These are phyloP conservation scores for Taxawa tesnikishii DNA, from an alignment of 2,329 filamentous ascomycete species.

Conservation along the genomic window DNA sequence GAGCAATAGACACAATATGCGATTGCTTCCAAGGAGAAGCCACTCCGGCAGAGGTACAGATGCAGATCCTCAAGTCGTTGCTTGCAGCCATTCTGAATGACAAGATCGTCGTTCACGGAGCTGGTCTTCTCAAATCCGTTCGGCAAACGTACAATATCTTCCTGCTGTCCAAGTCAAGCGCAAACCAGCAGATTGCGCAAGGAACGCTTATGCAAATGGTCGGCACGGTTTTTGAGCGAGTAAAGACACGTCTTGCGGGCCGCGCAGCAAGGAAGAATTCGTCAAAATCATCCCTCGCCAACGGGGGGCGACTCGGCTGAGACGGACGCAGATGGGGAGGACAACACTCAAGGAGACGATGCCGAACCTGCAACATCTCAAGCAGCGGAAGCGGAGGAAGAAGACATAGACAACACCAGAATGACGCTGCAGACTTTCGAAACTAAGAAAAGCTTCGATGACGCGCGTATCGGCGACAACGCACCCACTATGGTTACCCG, in stretches of 20 bases:
- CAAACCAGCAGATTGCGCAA: conserved; percentile 95
- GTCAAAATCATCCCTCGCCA: conserved; percentile 28
- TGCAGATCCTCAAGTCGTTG: conserved; percentile 91
- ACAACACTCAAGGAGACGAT: conserved; percentile 1
- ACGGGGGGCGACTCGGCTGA: conserved; percentile 16
- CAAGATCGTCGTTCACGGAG: conserved; percentile 96
- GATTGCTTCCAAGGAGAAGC: conserved; percentile 97
- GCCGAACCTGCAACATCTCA: background rate
- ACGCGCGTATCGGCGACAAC: conserved; percentile 52
- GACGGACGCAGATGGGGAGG: conserved; percentile 14
- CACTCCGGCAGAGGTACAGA: conserved; percentile 80
- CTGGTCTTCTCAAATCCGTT: conserved; percentile 88
- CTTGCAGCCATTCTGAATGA: conserved; percentile 93
- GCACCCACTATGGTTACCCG: conserved; percentile 55
- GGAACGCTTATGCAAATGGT: conserved; percentile 98
- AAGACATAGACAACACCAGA: conserved; percentile 39
- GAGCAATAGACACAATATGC: conserved; percentile 97
- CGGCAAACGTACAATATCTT: conserved; percentile 99
- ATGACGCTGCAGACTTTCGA: conserved; percentile 59
- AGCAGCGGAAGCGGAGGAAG: conserved; percentile 18
- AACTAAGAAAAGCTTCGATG: conserved; percentile 53
- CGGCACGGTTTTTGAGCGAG: conserved; percentile 90
- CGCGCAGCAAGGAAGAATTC: conserved; percentile 64
- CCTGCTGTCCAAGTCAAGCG: conserved; percentile 80
- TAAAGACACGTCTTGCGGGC: conserved; percentile 73